Conservation (phyloP, 2,329 filamentous ascomycete species). For the Fusarium tjaetaba region DNA sequence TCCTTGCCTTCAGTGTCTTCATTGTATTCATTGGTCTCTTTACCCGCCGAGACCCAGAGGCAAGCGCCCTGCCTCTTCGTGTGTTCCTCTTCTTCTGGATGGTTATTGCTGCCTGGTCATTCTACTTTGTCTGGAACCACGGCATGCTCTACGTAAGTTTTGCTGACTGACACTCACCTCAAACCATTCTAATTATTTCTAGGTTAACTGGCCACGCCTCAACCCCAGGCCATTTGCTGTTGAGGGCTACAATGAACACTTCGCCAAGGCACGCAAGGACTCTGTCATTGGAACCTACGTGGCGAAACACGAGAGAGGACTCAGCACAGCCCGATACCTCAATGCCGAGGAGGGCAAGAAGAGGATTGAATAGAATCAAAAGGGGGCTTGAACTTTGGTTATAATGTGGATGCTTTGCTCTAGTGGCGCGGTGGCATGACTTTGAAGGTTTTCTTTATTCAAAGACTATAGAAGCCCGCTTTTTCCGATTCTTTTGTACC, state of each 20-base stretch:
- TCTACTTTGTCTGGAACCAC: slow-evolving; percentile 81
- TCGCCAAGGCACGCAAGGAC: slow-evolving; percentile 84
- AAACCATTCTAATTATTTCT: slow-evolving; percentile 20
- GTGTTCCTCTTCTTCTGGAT: slow-evolving; percentile 85
- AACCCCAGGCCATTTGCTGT: slow-evolving; percentile 87
- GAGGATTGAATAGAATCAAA: slow-evolving; percentile 78
- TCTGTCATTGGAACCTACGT: slow-evolving; percentile 78
- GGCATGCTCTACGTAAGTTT: slow-evolving; percentile 94
- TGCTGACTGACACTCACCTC: background rate
- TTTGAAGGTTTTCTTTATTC: slow-evolving; percentile 6
- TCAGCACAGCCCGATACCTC: slow-evolving; percentile 82
- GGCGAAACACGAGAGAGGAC: slow-evolving; percentile 79
- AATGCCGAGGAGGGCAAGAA: slow-evolving; percentile 98
- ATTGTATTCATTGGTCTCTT: slow-evolving; percentile 80
- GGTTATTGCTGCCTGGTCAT: slow-evolving; percentile 73
- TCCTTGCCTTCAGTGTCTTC: slow-evolving; percentile 86
- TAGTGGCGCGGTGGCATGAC: slow-evolving; percentile 3
- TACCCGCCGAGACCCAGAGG: slow-evolving; percentile 75
- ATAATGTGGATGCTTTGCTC: slow-evolving; percentile 16
- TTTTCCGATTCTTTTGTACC: slow-evolving; percentile 8
- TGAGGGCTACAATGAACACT: slow-evolving; percentile 89
- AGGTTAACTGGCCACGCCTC: slow-evolving; percentile 99
- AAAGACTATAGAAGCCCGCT: slow-evolving; percentile 14
- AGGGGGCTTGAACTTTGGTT: slow-evolving; percentile 7
- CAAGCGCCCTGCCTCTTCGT: slow-evolving; percentile 82